phyloP scores from a whole-genome alignment of 176 grass and related monocot species.

The Secale cereale region DNA sequence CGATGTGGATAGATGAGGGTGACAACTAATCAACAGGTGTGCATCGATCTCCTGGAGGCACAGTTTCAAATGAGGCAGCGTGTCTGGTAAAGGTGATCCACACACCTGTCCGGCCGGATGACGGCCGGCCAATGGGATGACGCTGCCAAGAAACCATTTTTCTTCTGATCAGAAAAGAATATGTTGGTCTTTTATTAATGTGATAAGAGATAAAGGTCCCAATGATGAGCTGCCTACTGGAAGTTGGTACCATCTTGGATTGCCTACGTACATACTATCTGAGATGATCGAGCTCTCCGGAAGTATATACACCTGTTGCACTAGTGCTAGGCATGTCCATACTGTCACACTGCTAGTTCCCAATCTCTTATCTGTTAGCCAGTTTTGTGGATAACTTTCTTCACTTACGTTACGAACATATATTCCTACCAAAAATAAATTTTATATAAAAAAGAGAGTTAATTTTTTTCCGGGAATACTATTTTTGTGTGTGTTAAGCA shows the following conservation, averaged over 20 bases:
- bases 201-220: neutral
- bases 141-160: slow-evolving; percentile 10
- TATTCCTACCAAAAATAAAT: neutral
- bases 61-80: slow-evolving; percentile 12
- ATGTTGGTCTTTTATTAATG: slow-evolving; percentile 16
- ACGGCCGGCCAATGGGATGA: slow-evolving; percentile 8
- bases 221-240: neutral
- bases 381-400: neutral
- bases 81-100: slow-evolving; percentile 37
- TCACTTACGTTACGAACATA: too few species aligned
- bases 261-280: neutral
- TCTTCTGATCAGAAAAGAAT: neutral
- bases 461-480: neutral
- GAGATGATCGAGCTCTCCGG: neutral
- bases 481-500: too few species aligned
- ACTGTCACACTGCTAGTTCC: neutral
- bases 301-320: slow-evolving; percentile 26
- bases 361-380: neutral
- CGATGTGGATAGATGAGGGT: slow-evolving; percentile 32
- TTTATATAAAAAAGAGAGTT: too few species aligned
- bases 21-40: neutral
- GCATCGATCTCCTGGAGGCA: neutral
- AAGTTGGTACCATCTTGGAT: neutral
- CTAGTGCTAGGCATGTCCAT: neutral
- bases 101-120: neutral